Evolutionary conservation across 2,329 filamentous ascomycete species (phyloP), one percentile per base, ranked within the genome.

Genomic region (Neonectria coccinea): DNA sequence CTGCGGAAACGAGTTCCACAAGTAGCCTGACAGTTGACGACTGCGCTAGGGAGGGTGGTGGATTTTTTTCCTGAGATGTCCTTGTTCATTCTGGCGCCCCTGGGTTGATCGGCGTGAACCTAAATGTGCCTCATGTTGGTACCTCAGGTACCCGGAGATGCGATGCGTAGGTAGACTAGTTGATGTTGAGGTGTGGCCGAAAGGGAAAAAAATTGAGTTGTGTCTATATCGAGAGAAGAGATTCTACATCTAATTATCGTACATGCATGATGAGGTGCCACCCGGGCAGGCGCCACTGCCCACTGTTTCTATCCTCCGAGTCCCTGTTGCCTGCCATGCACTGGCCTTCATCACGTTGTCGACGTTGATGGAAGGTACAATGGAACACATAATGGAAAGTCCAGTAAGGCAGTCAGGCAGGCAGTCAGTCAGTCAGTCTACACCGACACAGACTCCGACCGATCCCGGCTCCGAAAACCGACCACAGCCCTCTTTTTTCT

Each of bases 171-270:
- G 22, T 47, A 25, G 14, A 20, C 5, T 25, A 29, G 45, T 29
- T 48, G 45, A 25, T n/a, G 25, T 48, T 9, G 22, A 39, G 42
- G 5, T 45, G 20, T 22, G 29, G 44, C 5, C 14, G 33, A 22
- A 48, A 48, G 16, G 20, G 29, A 27, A 42, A 42, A 56, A 52
- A 59, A 47, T 20, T 42, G 42, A 64, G 45, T 63, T 56, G 42
- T 52, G 62, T 62, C 60, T 70, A 47, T 50, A 59, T 65, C 59
- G 59, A 63, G 64, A 73, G 67, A 67, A 66, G 70, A 66, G 70
- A 69, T 73, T 71, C 63, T 71, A 70, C 65, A 67, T 63, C 39
- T 42, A 16, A 36, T 9, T 36, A 42, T 42, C 39, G 18, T 42
- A 42, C 39, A 42, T 39, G 33, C 33, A 61, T 56, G 44, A 27